A percentile compares a stretch with the other conserved stretches of the same genome.
phyloP scores from a whole-genome alignment of 805 yeast genomes.

The Kregervanrija delftensis region DNA sequence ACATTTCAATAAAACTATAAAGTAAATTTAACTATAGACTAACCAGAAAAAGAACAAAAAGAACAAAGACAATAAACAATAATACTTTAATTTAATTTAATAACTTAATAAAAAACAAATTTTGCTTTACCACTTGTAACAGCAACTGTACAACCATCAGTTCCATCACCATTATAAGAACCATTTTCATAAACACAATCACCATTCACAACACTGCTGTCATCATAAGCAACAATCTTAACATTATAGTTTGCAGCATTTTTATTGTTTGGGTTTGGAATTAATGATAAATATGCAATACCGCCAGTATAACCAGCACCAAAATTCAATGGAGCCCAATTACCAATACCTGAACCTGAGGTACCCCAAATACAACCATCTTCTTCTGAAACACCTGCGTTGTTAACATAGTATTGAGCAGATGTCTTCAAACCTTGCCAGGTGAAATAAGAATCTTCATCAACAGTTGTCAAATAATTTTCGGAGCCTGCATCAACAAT shows the following conservation, averaged over 20 bases:
- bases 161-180: slow-evolving; percentile 44
- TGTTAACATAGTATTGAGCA: slow-evolving; percentile 69
- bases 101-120: slow-evolving; percentile 23
- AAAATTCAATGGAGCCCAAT: slow-evolving; percentile 74
- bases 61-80: not conserved
- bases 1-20: no score
- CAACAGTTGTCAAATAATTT: slow-evolving; percentile 52
- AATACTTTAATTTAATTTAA: not conserved
- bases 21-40: no score
- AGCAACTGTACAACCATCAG: slow-evolving; percentile 76
- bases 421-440: slow-evolving; percentile 64
- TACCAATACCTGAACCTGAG: slow-evolving; percentile 53
- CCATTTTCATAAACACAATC: slow-evolving; percentile 80
- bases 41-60: not conserved
- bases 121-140: slow-evolving; percentile 30
- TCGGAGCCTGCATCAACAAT: slow-evolving; percentile 47
- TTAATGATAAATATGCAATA: slow-evolving; percentile 59
- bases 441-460: slow-evolving; percentile 48
- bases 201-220: slow-evolving; percentile 59
- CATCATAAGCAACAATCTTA: slow-evolving; percentile 68
- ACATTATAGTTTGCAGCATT: slow-evolving; percentile 59
- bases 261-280: slow-evolving; percentile 71
- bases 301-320: slow-evolving; percentile 67
- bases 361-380: slow-evolving; percentile 73
- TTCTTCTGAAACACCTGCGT: slow-evolving; percentile 63